Evolutionary conservation across 2,329 filamentous ascomycete genomes (phyloP).

Genomic region (Macrophomina tecta): DNA sequence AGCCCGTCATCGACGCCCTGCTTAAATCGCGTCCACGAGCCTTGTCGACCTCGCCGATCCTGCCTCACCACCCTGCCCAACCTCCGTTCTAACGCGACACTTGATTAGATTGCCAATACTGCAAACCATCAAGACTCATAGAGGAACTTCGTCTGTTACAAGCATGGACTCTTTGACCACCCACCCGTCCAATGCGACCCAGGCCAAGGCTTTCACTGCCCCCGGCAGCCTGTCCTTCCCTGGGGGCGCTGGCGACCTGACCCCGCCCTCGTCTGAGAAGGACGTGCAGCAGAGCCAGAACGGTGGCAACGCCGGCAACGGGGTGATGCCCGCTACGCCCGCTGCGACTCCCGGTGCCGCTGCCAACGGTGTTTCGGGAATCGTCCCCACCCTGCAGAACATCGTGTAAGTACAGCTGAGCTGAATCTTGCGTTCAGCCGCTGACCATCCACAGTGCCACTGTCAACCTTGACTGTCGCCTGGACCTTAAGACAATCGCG

Average conservation of each 20-base stretch:
- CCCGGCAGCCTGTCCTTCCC: constrained; percentile 92
- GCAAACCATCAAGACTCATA: neutral
- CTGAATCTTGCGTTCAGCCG: constrained; percentile 36
- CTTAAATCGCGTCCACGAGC: constrained; percentile 9
- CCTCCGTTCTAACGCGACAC: constrained; percentile 16
- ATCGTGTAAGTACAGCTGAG: constrained; percentile 71
- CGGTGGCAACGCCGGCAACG: constrained; percentile 55
- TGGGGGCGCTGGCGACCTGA: constrained; percentile 74
- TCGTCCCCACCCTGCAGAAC: constrained; percentile 84
- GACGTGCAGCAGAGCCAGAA: constrained; percentile 62
- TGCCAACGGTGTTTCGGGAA: constrained; percentile 80
- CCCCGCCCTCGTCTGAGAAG: constrained; percentile 76
- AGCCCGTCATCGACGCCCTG: constrained; percentile 18
- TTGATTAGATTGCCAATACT: constrained; percentile 16
- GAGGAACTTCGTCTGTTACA: constrained; percentile 29
- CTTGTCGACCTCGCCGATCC: constrained; percentile 16
- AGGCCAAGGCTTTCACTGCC: constrained; percentile 92
- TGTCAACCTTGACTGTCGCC: constrained; percentile 93
- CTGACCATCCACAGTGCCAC: constrained; percentile 71
- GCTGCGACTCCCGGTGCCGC: constrained; percentile 84
- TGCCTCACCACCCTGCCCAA: neutral
- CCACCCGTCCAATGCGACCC: constrained; percentile 86
- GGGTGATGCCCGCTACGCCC: constrained; percentile 87
- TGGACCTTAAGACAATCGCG: constrained; percentile 98
- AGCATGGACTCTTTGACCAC: constrained; percentile 90